Evolutionary conservation across 495 filamentous ascomycete species (phyloP).

Genomic region (Neurospora sp.): DNA sequence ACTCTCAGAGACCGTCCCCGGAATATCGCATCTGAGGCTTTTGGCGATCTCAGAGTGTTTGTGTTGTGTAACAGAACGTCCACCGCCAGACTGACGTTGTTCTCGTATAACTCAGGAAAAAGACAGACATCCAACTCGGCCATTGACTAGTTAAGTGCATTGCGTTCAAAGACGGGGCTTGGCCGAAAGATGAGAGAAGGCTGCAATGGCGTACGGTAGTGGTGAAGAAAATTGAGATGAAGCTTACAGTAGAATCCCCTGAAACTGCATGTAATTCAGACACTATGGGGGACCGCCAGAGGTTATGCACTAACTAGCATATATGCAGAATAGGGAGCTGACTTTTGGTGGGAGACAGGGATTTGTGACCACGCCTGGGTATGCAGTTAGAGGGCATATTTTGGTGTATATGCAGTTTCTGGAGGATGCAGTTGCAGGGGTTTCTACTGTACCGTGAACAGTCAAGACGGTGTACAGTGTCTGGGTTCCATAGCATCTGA

Average conservation of each 20-base stretch:
- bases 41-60: background rate
- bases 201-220: background rate
- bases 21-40: background rate
- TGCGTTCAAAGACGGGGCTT: background rate
- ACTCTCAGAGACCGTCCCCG: background rate
- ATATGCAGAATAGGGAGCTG: too few species aligned
- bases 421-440: too few species aligned
- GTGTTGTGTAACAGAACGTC: background rate
- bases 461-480: background rate
- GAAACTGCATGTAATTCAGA: too few species aligned
- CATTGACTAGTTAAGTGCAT: background rate
- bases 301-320: too few species aligned
- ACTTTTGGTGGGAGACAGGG: too few species aligned
- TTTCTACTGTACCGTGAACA: too few species aligned
- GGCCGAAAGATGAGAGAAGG: background rate
- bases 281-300: too few species aligned
- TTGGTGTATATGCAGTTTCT: too few species aligned
- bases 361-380: too few species aligned
- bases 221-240: background rate
- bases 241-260: too few species aligned
- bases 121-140: background rate
- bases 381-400: too few species aligned
- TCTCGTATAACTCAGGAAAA: background rate
- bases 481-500: background rate
- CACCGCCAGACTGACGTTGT: constrained; percentile 12